Conservation (phyloP, 306 rosid species). For the Rosa persica region DNA sequence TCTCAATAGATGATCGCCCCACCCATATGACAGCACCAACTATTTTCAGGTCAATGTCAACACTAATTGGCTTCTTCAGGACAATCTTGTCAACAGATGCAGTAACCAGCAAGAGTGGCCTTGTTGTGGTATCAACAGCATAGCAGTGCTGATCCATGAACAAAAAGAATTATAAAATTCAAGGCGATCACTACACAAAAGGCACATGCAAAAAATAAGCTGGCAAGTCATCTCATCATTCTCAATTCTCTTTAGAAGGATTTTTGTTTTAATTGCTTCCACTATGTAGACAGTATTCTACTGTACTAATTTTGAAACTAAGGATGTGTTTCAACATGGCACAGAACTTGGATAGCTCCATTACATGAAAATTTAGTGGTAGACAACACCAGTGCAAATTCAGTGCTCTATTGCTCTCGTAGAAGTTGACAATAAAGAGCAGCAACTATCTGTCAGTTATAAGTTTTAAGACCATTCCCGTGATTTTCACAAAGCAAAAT, state of each 20-base stretch:
- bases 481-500: too few species aligned
- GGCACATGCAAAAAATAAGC: too few species aligned
- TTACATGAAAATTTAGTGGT: background rate
- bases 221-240: background rate
- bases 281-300: background rate
- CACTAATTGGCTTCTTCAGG: conserved; percentile 83
- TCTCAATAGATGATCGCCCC: conserved; percentile 89
- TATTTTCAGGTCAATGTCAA: conserved; percentile 68
- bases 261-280: background rate
- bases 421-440: background rate
- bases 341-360: background rate
- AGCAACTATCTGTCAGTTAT: background rate
- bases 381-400: background rate
- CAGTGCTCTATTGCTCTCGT: background rate
- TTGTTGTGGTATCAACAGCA: conserved; percentile 70
- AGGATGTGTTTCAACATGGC: too few species aligned
- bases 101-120: conserved; percentile 87
- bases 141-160: conserved; percentile 72
- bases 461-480: background rate
- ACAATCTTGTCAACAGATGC: conserved; percentile 96
- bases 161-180: background rate
- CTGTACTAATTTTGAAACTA: too few species aligned
- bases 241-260: background rate
- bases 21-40: conserved; percentile 95
- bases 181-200: too few species aligned